Evolutionary conservation across 805 yeast species (phyloP), one percentile per base, ranked within the genome.

Genomic region (Barnettozyma siamensis): DNA sequence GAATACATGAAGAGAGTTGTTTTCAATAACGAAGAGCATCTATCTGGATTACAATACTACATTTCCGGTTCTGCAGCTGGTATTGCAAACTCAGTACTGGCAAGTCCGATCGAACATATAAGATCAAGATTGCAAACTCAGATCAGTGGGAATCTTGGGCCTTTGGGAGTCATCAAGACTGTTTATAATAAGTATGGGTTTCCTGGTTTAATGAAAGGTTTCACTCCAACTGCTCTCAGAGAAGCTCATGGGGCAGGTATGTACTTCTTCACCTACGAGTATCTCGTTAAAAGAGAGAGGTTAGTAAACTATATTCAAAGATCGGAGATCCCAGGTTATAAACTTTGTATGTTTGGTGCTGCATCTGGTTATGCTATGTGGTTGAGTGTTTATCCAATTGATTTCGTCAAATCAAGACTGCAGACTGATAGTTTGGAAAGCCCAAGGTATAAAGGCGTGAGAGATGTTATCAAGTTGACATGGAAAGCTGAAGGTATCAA

Each of bases 61-160:
- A 51, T 71, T 16, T 78, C 94, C 57, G 99, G 99, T 52, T 76
- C 81, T 5, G 86, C 83, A n/a, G 96, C 95, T 29, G 99, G 99
- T 20, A 63, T 88, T 40, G 88, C 95, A 24, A 91, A 89, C 66
- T 84, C 95, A 2, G 75, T 89, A 39, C 60, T 91, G 50, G 95
- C 97, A 0, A 74, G 91, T 12, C 99, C 99, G 3, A 91, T 93
- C 48, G 99, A 93, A 62, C 98, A 88, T 58, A 75, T 93, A 45
- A 81, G 99, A 68, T 89, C 93, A 53, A 75, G 97, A 51, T 73
- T 94, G 48, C 99, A 93, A 64, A 88, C 96, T 3, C 95, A 87
- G 62, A 81, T 86, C 9, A 50, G 66, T 7, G 68, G 68, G n/a
- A 81, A 77, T 45, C 58, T 69, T 31, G 95, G 95, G 2, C 96